Evolutionary conservation across 2,329 filamentous ascomycete species (phyloP).

Genomic region (Aspergillus flavus): DNA sequence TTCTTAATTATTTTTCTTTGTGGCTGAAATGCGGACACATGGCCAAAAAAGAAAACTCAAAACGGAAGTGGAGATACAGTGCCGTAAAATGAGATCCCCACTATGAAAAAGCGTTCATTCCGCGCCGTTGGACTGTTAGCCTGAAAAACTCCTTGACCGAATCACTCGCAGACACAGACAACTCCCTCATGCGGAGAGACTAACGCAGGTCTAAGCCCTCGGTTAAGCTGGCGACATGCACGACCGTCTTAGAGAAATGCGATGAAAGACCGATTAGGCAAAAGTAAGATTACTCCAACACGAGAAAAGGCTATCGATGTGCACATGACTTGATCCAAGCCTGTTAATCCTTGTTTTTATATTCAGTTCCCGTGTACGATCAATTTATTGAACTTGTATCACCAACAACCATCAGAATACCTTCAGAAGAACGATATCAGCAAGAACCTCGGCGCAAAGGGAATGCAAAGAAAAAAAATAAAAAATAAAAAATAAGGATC

Average conservation of each 20-base stretch:
- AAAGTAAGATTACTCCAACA: not conserved
- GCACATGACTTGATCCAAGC: not conserved
- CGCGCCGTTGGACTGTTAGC: conserved; percentile 20
- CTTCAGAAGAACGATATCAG: not conserved
- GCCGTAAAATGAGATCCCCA: conserved; percentile 27
- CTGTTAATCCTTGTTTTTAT: too few relatives aligned
- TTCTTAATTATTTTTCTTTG: not conserved
- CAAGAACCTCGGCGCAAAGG: not conserved
- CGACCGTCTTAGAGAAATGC: conserved; percentile 1
- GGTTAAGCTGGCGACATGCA: conserved; percentile 10
- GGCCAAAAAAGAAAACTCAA: conserved; percentile 26
- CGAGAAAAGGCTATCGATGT: not conserved
- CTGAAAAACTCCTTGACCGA: not conserved
- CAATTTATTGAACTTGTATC: not conserved
- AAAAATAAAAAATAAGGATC: conserved; percentile 15
- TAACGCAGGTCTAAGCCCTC: conserved; percentile 10
- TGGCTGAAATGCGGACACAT: conserved; percentile 18
- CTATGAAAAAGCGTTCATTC: conserved; percentile 23
- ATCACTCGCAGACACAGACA: not conserved
- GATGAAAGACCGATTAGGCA: not conserved
- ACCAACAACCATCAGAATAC: not conserved
- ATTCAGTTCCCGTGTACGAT: not conserved
- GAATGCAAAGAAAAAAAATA: not conserved
- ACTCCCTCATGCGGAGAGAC: conserved; percentile 1
- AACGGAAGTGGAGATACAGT: conserved; percentile 18